Base-by-base conservation (phyloP, 495 filamentous ascomycete genomes). In the Penicillium subrubescens region DNA sequence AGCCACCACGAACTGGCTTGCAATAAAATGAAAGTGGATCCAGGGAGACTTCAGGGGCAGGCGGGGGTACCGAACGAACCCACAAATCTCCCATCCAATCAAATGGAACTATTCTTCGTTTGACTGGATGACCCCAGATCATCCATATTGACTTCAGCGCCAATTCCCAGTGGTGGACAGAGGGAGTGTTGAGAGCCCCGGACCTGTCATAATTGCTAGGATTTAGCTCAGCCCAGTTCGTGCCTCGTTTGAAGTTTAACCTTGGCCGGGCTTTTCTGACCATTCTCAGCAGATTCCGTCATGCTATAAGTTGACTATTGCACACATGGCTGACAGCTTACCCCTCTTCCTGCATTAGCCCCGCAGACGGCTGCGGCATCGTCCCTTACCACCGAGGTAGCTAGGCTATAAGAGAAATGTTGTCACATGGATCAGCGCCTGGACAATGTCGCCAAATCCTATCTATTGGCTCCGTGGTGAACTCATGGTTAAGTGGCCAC, bases 321-420 rank as follows among this genome's bases (percentile, higher is more conserved):
- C 34, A 52, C 59, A 29, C 59, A 25, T 48, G 10, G 8, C 44
- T 52, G 58, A 12, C 33, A 29, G 15, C 44, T 21, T 52, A 39
- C 44, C 59, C 46, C 46, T 60, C 46, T 52, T 53, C 41, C 59
- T 50, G 43, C 43, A 50, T 31, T 50, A 34, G 43, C 43, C 57
- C 57, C 57, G 57, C 57, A 59, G 39, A 21, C 8, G 27, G 57
- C 10, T 23, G 57, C 57, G 31, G 57, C 57, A 44, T 59, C 11
- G 19, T 8, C 8, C 15, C n/a, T 34, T 56, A 31, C 11, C 57
- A 35, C 46, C 59, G 59, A 60, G 59, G 59, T 52, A 53, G 46
- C 59, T 41, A 17, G 50, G 8, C 12, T 53, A 39, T 15, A 57
- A 10, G 34, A 46, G 7, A 53, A 33, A 27, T 41, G 33, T 2